Evolutionary conservation across 139 green algal genomes (phyloP), one percentile per base, ranked within the genome.

Genomic region (Volvox reticuliferus): DNA sequence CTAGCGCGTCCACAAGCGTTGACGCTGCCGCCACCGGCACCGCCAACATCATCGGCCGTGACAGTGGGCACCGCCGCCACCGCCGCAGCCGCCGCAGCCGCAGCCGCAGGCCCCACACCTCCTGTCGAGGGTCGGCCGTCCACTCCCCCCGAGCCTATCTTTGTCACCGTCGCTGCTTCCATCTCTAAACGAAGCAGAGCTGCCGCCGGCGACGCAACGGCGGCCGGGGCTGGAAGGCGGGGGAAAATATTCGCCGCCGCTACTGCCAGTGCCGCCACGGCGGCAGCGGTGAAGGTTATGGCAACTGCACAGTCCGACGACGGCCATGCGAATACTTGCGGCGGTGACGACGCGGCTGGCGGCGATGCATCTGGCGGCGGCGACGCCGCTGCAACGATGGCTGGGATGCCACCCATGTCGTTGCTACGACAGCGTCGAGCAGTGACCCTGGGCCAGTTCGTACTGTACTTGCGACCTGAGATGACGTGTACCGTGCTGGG

Each of bases 401-500:
- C 76, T 20, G 37, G 21, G 65, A 73, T 73, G 65, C 65, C 80
- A 26, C 28, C 13, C 14, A 71, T 22, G 55, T 9, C 76, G 76
- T 44, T 84, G 78, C 2, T 84, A 35, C 37, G 78, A 20, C 62
- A 61, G 30, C 82, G 82, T 14, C 82, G 32, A 12, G 61, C 32
- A 26, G 82, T 87, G 0, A 36, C 17, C 9, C 82, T 88, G 19
- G 65, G 82, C 14, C 0, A 12, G 0, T 88, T 79, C 65, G 12
- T 36, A 3, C 35, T 88, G 33, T 36, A 79, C 2, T 33, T 88
- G 9, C 65, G 33, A 5, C 12, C 24, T 1, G 68, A 89, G 36
- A 19, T 82, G 36, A 36, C 6, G 67, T 81, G 68, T 44, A 33
- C 79, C 21, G 84, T 81, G 68, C 3, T 89, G 84, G 84, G 84